Evolutionary conservation across 441 rosid species (phyloP), one percentile per base, ranked within the genome.

Genomic region (Adansonia gregorii): DNA sequence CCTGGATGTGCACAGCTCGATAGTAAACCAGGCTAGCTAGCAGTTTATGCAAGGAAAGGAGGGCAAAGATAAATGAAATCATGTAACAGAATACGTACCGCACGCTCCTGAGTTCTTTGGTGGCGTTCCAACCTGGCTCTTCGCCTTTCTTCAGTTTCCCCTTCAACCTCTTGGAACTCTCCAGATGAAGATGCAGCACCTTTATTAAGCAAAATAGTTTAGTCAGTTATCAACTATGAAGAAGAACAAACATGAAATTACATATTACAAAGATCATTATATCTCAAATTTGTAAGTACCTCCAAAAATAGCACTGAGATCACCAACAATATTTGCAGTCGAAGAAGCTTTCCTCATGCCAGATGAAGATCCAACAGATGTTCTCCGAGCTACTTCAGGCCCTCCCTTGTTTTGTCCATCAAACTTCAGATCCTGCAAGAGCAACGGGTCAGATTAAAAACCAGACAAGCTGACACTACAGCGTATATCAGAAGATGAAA

Each of bases 31-130:
- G 27, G 52, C 48, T 24, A 19, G 60, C 39, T 56, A 73, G 55
- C 52, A 19, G 48, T 20, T 71, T 14, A 73, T 41, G 31, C 15
- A 45, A 22, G 59, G 58, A 60, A 19, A 66, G 10, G 27, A 14
- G 14, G 59, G 22, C 51, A 77, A 12, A 31, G 58, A 69, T 35
- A 60, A 76, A 74, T 58, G 67, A 67, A 64, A 78, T 76, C 67
- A 69, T 45, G 11, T 17, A 49, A 74, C 41, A 39, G 65, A 82
- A 61, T 66, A 83, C 92, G 77, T 87, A 95, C 98, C 81, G 98
- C 98, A 14, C 99, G 94, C 87, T 95, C 98, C 80, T 95, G 98
- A 79, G 99, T 91, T 88, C 99, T 90, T 79, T 92, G 99, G 52
- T 90, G 97, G 78, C 98, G 95, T 69, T 95, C 96, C 84, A 95